Conservation (phyloP, 352 stramenopile species). For the Globisporangium canariense region DNA sequence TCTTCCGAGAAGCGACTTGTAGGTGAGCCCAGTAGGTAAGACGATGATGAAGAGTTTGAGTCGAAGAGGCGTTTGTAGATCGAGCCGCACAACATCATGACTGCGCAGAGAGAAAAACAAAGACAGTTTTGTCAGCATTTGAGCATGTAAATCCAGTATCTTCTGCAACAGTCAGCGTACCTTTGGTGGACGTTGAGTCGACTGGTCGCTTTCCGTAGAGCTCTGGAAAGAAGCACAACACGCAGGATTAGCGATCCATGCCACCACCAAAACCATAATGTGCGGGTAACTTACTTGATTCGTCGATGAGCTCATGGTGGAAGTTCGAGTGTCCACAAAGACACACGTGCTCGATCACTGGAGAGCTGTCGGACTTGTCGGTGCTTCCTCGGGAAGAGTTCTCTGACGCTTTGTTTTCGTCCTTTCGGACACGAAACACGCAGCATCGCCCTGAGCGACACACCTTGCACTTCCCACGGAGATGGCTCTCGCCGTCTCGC, state of each 20-base stretch:
- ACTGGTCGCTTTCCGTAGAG: constrained; percentile 61
- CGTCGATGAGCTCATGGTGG: constrained; percentile 72
- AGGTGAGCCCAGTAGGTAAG: constrained; percentile 46
- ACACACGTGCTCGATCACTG: constrained; percentile 37
- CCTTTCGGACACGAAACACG: constrained; percentile 39
- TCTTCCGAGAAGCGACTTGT: constrained; percentile 50
- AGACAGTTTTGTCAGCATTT: neutral
- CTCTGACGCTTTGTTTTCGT: constrained; percentile 27
- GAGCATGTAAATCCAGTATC: neutral
- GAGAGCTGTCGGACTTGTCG: constrained; percentile 28
- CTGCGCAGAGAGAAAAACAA: constrained; percentile 22
- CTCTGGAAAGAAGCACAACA: constrained; percentile 25
- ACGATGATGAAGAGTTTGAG: constrained; percentile 38
- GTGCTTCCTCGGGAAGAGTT: constrained; percentile 10
- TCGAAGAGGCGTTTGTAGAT: constrained; percentile 74
- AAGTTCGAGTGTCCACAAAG: constrained; percentile 73
- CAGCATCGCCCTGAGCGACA: constrained; percentile 67
- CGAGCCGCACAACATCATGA: constrained; percentile 69
- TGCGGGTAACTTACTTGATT: constrained; percentile 48
- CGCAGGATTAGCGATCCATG: constrained; percentile 14
- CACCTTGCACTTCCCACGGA: constrained; percentile 75
- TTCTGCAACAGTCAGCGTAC: constrained; percentile 13
- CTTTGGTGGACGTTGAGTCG: constrained; percentile 64
- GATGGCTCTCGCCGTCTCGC: constrained; percentile 51
- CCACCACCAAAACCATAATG: neutral